Evolutionary conservation across 1,284 basidiomycete genomes (phyloP), one percentile per base, ranked within the genome.

Genomic region (Inonotus obliquus): DNA sequence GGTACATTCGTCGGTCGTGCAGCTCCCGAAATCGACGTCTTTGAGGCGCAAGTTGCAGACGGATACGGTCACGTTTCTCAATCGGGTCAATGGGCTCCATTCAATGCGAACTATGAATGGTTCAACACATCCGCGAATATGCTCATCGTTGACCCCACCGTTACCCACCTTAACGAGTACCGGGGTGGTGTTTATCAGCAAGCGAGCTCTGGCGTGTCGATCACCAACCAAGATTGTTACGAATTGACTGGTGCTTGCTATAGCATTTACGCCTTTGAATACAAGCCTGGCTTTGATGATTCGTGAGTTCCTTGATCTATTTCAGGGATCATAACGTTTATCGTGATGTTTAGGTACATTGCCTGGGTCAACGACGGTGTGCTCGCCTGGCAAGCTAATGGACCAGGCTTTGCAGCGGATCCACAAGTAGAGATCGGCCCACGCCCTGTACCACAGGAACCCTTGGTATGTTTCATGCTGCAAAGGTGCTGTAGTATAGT

Each of bases 11-110:
- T 84, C 7, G 94, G 93, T n/a, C 82, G 94, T 59, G 81, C 86
- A 4, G 90, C 91, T 0, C 93, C 93, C 0, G 93, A 96, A 76
- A 91, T 96, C 65, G 91, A 94, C 74, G 80, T 94, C 38, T 75
- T 94, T 65, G 92, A 94, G 73, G 85, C 89, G 70, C 73, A 73
- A 72, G 60, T 71, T 73, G 79, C 68, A 71, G 79, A 62, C 11
- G 54, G 55, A 6, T 59, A 58, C 23, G 79, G 78, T 17, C 69
- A 75, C 56, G 77, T 82, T 47, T 82, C 81, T 0, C 80, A 82
- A 63, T 81, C 79, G 70, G 72, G 68, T 39, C 74, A 76, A 56
- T 79, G 75, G 76, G 82, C 79, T 27, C 81, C 75, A 4, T 74
- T 79, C 67, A 76, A 79, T 66, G 71, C 70, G 21, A 66, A 69